Evolutionary conservation across 1,284 basidiomycete genomes (phyloP), one percentile per base, ranked within the genome.

Genomic region (Ceratobasidium sp.): DNA sequence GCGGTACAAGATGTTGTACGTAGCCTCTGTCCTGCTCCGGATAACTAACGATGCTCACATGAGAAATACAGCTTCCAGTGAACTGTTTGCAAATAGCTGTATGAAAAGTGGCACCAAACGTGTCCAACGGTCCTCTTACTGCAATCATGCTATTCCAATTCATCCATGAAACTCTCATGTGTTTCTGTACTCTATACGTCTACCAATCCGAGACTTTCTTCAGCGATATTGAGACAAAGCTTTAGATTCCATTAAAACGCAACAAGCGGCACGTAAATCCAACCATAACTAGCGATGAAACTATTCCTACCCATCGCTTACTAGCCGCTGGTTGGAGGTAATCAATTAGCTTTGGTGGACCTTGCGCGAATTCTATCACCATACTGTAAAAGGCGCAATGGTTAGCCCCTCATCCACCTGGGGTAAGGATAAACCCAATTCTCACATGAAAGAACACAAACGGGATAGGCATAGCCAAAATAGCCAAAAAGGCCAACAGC

Each of bases 401-500:
- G 27, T 48, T 19, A 71, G 41, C 34, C 14, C 1, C 53, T 27
- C 37, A 5, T 9, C n/a, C 39, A 8, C n/a, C n/a, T n/a, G n/a
- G n/a, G n/a, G n/a, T n/a, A n/a, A 56, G 16, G 31, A 22, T 8
- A 11, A 41, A 48, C 16, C 61, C 2, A 22, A 48, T 1, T 16
- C 68, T 71, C 16, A 71, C 68, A 43, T 58, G 56, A 41, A 71
- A 71, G 43, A 71, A 71, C 1, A 71, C 31, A n/a, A 71, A 71
- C 7, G 68, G 68, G 43, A 71, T 71, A 4, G 68, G 68, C 53
- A 71, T 59, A n/a, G 68, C 68, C 49, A 61, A 16, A 48, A 71
- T 61, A 2, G 54, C 68, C 27, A 71, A 37, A 65, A 78, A 77
- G 29, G 69, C 76, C 9, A 78, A 41, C 11, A 75, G 22, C 5